Evolutionary conservation across 1,284 basidiomycete species (phyloP).

Genomic region (Rhodotorula glutinis): DNA sequence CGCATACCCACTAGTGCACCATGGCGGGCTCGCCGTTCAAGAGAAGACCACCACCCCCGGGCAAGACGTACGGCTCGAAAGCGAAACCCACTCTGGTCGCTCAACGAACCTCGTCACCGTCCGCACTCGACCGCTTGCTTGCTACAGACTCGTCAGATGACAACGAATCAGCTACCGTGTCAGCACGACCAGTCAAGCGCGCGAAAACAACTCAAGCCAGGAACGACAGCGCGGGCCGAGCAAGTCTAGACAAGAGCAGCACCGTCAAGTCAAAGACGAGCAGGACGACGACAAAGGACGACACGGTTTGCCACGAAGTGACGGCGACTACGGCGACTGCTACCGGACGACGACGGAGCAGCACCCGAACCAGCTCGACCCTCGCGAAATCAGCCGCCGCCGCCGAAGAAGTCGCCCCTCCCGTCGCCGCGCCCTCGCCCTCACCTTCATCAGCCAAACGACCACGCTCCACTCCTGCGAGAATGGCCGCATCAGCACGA

Average conservation of each 20-base stretch:
- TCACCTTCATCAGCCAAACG: too few species aligned
- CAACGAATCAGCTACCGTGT: neutral
- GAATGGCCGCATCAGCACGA: too few species aligned
- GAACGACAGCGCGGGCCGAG: neutral
- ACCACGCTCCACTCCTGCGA: too few species aligned
- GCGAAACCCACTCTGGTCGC: neutral
- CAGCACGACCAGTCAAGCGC: neutral
- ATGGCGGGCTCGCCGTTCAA: neutral
- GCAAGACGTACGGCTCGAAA: neutral
- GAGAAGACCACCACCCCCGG: neutral
- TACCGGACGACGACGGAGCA: too few species aligned
- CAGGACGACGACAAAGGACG: too few species aligned
- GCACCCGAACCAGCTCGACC: too few species aligned
- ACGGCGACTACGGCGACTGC: too few species aligned
- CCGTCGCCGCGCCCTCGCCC: too few species aligned
- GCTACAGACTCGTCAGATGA: neutral
- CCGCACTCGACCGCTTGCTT: conserved; percentile 2
- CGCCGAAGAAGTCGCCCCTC: too few species aligned
- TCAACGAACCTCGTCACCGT: neutral
- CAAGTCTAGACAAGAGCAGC: neutral
- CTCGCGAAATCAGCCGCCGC: too few species aligned
- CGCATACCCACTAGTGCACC: too few species aligned
- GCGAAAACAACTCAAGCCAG: neutral
- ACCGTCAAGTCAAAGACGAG: neutral
- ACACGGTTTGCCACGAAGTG: too few species aligned